These are phyloP conservation scores for Desmodesmus armatus DNA, from an alignment of 139 green algal genomes.

Conservation along the genomic window DNA sequence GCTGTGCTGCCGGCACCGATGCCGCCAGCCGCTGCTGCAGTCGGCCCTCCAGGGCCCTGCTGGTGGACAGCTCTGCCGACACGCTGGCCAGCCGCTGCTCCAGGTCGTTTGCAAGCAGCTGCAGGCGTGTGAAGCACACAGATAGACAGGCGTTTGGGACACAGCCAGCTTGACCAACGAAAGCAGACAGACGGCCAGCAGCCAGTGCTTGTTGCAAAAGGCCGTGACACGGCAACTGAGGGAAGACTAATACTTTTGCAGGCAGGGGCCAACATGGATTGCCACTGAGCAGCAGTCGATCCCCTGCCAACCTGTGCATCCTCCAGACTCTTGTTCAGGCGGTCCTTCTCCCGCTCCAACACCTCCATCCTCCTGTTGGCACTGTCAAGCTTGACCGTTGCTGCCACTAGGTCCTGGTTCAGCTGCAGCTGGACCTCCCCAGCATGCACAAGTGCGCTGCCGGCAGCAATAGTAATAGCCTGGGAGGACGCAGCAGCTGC, in stretches of 20 bases:
- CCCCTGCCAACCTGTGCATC: conserved; percentile 59
- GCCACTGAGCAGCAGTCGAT: no score
- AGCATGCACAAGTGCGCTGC: background rate
- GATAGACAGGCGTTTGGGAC: background rate
- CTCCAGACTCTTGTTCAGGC: conserved; percentile 46
- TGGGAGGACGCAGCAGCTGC: background rate
- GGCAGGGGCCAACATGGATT: no score
- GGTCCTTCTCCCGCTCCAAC: conserved; percentile 56
- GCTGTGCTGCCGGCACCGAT: conserved; percentile 54
- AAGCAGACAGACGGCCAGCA: background rate
- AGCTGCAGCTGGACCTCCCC: conserved; percentile 27
- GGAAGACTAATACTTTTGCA: background rate
- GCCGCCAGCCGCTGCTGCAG: conserved; percentile 58
- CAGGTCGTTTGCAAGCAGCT: conserved; percentile 55
- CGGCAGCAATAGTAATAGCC: background rate
- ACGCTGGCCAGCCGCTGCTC: conserved; percentile 57
- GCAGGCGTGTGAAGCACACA: no score
- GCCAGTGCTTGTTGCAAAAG: no score
- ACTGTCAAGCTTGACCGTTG: conserved; percentile 52
- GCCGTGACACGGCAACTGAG: background rate
- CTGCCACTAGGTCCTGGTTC: conserved; percentile 61
- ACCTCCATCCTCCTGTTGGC: conserved; percentile 54
- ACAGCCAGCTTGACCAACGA: background rate
- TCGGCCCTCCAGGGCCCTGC: conserved; percentile 23
- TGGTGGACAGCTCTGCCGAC: conserved; percentile 58